These are phyloP conservation scores for Mycocalia duriaeana DNA, from an alignment of 1,284 basidiomycete genomes.

Conservation along the genomic window DNA sequence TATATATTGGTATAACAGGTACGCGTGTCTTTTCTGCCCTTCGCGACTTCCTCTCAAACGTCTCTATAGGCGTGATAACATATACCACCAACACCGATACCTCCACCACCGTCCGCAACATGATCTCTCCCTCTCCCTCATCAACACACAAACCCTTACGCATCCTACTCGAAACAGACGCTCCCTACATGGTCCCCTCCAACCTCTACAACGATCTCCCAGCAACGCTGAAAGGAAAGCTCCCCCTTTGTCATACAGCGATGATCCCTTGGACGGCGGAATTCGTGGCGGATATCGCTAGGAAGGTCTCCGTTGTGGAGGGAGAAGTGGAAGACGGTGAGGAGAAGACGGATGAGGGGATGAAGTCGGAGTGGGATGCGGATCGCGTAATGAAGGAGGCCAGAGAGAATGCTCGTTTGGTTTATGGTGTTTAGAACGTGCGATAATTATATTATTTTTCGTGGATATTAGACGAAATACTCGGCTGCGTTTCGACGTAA, in stretches of 20 bases:
- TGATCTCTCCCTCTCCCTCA: conserved; percentile 29
- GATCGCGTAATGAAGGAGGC: conserved; percentile 57
- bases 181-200: conserved; percentile 77
- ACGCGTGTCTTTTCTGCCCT: not conserved
- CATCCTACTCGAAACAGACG: conserved; percentile 77
- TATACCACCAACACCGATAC: conserved; percentile 71
- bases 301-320: too few relatives aligned
- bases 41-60: conserved; percentile 2
- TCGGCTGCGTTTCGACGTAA: too few relatives aligned
- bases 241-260: conserved; percentile 69
- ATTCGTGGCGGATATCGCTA: conserved; percentile 55
- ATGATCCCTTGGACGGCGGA: conserved; percentile 83
- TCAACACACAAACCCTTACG: conserved; percentile 39
- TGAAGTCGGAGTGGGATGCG: too few relatives aligned
- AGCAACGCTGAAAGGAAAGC: conserved; percentile 46
- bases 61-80: conserved; percentile 62
- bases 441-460: too few relatives aligned
- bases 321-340: too few relatives aligned
- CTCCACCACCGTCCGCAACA: conserved; percentile 48
- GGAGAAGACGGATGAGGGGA: too few relatives aligned
- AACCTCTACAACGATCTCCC: conserved; percentile 61
- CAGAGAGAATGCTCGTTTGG: conserved; percentile 54
- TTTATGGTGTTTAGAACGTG: conserved; percentile 63
- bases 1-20: conserved; percentile 78
- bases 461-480: too few relatives aligned